Percentiles rank a stretch among this genome's conserved stretches.
phyloP scores from a whole-genome alignment of 2,329 filamentous ascomycete species.

The Aspergillus awamori region DNA sequence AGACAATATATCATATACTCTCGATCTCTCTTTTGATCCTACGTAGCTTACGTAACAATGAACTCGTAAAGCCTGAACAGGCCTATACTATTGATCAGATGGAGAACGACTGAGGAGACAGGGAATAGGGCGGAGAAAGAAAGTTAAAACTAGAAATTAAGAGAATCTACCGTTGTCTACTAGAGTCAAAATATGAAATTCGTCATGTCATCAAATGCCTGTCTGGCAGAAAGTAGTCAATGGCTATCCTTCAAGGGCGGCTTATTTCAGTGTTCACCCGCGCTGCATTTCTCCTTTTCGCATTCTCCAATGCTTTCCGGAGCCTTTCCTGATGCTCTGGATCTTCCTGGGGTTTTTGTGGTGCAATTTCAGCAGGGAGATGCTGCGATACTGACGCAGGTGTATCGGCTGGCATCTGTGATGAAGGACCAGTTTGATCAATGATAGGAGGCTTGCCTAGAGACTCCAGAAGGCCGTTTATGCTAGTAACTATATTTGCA shows the following conservation, averaged over 20 bases:
- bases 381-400: conserved; percentile 32
- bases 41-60: neutral
- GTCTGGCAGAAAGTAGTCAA: neutral
- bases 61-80: neutral
- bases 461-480: conserved; percentile 44
- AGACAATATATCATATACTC: neutral
- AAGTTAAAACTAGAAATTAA: too few species aligned
- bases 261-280: conserved; percentile 25
- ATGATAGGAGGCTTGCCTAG: conserved; percentile 34
- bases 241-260: neutral
- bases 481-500: conserved; percentile 37
- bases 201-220: neutral
- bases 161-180: too few species aligned
- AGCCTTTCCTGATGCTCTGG: conserved; percentile 52
- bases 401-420: conserved; percentile 18
- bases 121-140: too few species aligned
- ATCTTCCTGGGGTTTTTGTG: conserved; percentile 32
- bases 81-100: too few species aligned
- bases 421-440: conserved; percentile 18
- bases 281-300: conserved; percentile 57
- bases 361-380: conserved; percentile 21
- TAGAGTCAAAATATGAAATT: neutral
- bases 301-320: conserved; percentile 55
- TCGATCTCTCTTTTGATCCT: neutral
- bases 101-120: too few species aligned